Conservation (phyloP, 306 rosid genomes). For the Prunus persica region Prunus_persica_NCBIv2 NC_034013.1:16237501-16238000, state of each 20-base stretch:
- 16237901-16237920: conserved; percentile 17
- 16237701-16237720: neutral
- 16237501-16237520: conserved; percentile 66
- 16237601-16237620: neutral
- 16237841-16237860: conserved; percentile 13
- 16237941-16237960: conserved; percentile 77
- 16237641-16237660: neutral
- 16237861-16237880: conserved; percentile 1
- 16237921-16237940: conserved; percentile 74
- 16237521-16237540: conserved; percentile 86
- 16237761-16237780: neutral
- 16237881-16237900: conserved; percentile 6
- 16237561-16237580: neutral
- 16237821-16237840: neutral
- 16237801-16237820: neutral
- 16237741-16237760: neutral
- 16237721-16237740: neutral
- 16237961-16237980: conserved; percentile 75
- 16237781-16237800: neutral
- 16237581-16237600: neutral
- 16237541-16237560: conserved; percentile 14
- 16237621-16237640: neutral
- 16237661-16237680: conserved; percentile 15
- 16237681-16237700: neutral
- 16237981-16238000: conserved; percentile 73